Conservation (phyloP, 768 basidiomycete species). For the Boletus rubropictus region DNA sequence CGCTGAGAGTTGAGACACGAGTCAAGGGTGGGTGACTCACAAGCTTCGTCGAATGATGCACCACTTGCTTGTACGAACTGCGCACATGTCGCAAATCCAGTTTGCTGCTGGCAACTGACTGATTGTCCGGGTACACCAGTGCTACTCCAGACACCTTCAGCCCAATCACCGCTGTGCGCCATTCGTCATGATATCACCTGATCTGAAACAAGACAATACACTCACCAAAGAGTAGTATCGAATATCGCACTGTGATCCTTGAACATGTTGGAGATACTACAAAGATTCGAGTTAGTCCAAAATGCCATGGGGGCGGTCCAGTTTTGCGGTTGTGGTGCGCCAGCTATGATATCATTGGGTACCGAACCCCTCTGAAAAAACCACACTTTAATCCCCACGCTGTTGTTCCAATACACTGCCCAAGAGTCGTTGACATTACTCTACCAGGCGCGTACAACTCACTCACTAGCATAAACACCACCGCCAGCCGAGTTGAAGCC, state of each 20-base stretch:
- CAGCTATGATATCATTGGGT: slow-evolving; percentile 71
- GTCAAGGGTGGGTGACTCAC: slow-evolving; percentile 41
- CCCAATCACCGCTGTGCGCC: slow-evolving; percentile 76
- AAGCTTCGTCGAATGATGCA: slow-evolving; percentile 65
- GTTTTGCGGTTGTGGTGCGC: slow-evolving; percentile 61
- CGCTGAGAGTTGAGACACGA: slow-evolving; percentile 4
- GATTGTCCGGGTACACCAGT: slow-evolving; percentile 79
- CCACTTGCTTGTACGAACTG: slow-evolving; percentile 73
- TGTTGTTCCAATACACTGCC: slow-evolving; percentile 28
- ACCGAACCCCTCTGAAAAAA: slow-evolving; percentile 75
- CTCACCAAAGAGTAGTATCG: slow-evolving; percentile 78
- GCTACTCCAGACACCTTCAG: slow-evolving; percentile 66
- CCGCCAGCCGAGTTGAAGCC: slow-evolving; percentile 81
- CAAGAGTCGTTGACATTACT: neutral
- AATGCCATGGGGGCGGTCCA: slow-evolving; percentile 79
- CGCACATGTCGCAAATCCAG: slow-evolving; percentile 76
- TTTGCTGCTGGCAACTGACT: slow-evolving; percentile 77
- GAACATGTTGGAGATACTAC: slow-evolving; percentile 78
- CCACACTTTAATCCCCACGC: slow-evolving; percentile 78
- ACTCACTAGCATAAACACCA: slow-evolving; percentile 86
- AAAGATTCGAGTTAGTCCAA: slow-evolving; percentile 65
- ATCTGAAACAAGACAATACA: slow-evolving; percentile 5
- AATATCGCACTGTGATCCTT: slow-evolving; percentile 72
- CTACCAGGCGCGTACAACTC: neutral
- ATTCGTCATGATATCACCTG: slow-evolving; percentile 3